phyloP scores from a whole-genome alignment of 345 rosid species.

The Pelargonium nanum region DNA sequence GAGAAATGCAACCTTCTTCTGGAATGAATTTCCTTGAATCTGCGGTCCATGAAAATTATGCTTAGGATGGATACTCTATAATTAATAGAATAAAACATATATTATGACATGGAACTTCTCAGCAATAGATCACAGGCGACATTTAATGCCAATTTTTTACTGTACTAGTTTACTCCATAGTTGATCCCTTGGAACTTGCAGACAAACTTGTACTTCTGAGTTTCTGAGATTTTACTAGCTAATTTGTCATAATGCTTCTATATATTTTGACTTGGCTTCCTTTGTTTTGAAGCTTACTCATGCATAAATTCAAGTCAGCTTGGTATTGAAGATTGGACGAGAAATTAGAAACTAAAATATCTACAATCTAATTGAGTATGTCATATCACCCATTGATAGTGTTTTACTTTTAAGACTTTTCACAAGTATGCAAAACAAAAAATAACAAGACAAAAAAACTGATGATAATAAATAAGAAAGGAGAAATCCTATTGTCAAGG shows the following conservation, averaged over 20 bases:
- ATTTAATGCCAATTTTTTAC: not conserved
- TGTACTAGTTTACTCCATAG: not conserved
- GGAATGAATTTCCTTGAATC: slow-evolving; percentile 96
- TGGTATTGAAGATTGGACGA: no score
- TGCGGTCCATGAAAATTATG: slow-evolving; percentile 19
- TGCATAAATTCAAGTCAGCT: no score
- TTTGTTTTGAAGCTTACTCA: no score
- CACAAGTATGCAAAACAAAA: no score
- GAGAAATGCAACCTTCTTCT: slow-evolving; percentile 78
- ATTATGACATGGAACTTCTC: not conserved
- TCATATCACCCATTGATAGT: not conserved
- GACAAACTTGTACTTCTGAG: no score
- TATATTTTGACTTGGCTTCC: no score
- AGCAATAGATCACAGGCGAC: not conserved
- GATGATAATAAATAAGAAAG: not conserved
- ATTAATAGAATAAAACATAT: slow-evolving; percentile 1
- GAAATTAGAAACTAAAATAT: not conserved
- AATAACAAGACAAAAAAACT: not conserved
- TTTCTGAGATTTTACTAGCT: no score
- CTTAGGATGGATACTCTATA: not conserved
- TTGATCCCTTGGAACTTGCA: no score
- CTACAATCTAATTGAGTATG: not conserved
- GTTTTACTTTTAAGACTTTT: no score
- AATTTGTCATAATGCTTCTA: no score
- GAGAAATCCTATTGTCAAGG: slow-evolving; percentile 6